Percentiles rank a stretch among this genome's conserved stretches.
phyloP scores from a whole-genome alignment of 495 filamentous ascomycete genomes.

The Lophiostoma macrostomum region DNA sequence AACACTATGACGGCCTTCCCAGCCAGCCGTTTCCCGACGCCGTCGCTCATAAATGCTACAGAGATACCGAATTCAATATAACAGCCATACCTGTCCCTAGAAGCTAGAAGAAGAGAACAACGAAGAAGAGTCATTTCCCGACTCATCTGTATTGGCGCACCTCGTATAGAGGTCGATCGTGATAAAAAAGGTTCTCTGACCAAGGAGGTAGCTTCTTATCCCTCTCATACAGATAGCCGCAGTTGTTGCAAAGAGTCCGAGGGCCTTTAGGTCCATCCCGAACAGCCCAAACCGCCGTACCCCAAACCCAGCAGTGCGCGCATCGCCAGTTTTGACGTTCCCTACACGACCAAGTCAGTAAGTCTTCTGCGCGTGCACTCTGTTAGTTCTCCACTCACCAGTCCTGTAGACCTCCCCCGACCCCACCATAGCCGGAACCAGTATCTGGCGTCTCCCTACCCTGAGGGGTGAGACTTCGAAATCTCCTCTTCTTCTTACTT shows the following conservation, averaged over 20 bases:
- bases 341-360: slow-evolving; percentile 39
- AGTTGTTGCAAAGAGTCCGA: slow-evolving; percentile 88
- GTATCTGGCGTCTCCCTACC: slow-evolving; percentile 73
- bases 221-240: slow-evolving; percentile 82
- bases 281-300: slow-evolving; percentile 88
- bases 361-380: background rate
- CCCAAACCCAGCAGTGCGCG: slow-evolving; percentile 83
- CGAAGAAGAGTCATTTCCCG: background rate
- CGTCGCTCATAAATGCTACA: slow-evolving; percentile 22
- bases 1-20: no score
- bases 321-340: slow-evolving; percentile 88
- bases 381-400: slow-evolving; percentile 45
- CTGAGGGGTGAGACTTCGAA: slow-evolving; percentile 79
- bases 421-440: slow-evolving; percentile 59
- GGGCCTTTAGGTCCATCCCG: slow-evolving; percentile 83
- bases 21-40: no score
- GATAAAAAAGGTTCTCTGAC: slow-evolving; percentile 63
- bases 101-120: background rate
- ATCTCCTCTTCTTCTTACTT: slow-evolving; percentile 89
- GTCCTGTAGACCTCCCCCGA: slow-evolving; percentile 68
- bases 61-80: background rate
- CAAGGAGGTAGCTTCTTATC: slow-evolving; percentile 80
- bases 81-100: background rate
- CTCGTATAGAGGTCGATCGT: slow-evolving; percentile 17
- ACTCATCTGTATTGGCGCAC: background rate